phyloP scores from a whole-genome alignment of 768 basidiomycete genomes.

The Boletus pseudo-olivaceus region DNA sequence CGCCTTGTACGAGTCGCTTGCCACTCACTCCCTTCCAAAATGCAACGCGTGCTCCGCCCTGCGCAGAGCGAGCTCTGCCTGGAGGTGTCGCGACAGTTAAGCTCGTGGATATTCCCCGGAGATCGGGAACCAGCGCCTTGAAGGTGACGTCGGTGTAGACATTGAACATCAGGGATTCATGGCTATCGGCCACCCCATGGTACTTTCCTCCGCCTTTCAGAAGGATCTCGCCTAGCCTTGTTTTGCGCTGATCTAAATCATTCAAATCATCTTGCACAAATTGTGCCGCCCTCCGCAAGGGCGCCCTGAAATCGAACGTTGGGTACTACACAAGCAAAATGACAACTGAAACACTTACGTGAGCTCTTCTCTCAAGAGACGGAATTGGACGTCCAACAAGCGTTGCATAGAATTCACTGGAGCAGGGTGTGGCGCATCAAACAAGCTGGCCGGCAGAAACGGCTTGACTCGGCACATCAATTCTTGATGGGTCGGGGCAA shows the following conservation, averaged over 20 bases:
- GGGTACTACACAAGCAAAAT: neutral
- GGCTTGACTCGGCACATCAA: conserved; percentile 46
- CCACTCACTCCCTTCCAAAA: conserved; percentile 64
- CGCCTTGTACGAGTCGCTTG: conserved; percentile 58
- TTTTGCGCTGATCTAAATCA: conserved; percentile 19
- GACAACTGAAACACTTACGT: conserved; percentile 39
- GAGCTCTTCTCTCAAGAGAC: conserved; percentile 69
- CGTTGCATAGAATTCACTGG: conserved; percentile 58
- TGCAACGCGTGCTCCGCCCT: conserved; percentile 36
- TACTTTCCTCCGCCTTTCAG: conserved; percentile 58
- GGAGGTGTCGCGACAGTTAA: conserved; percentile 53
- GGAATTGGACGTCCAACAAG: conserved; percentile 70
- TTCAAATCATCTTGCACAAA: conserved; percentile 46
- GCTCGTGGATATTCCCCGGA: conserved; percentile 48
- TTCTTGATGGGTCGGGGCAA: conserved; percentile 69
- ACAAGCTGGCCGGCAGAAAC: conserved; percentile 60
- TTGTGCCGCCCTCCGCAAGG: conserved; percentile 49
- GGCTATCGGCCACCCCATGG: conserved; percentile 37
- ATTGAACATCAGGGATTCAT: conserved; percentile 57
- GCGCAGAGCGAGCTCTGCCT: conserved; percentile 45
- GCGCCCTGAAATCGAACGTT: conserved; percentile 37
- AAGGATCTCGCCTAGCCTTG: conserved; percentile 45
- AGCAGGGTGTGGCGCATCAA: conserved; percentile 59
- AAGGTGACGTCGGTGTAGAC: conserved; percentile 57
- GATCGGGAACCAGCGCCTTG: conserved; percentile 42